These are phyloP conservation scores for Meyerozyma smithsonii DNA, from an alignment of 1,139 yeast species.

Conservation along the genomic window DNA sequence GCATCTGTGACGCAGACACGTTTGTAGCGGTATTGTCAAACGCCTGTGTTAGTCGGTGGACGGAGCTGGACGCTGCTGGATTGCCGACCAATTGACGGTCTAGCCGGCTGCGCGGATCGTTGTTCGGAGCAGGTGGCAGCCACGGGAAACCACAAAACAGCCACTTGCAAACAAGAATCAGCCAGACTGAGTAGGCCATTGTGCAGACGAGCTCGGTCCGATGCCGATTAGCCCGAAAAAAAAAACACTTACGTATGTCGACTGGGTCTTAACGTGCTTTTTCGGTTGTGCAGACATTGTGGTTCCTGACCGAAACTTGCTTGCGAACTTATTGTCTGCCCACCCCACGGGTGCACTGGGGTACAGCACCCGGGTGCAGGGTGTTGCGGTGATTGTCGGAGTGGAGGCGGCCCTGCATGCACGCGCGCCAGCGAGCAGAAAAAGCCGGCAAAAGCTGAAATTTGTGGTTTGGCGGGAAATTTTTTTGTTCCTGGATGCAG, in stretches of 20 bases:
- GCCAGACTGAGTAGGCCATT: too few species aligned
- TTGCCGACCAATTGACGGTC: background rate
- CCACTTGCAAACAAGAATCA: too few species aligned
- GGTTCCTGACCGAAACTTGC: background rate
- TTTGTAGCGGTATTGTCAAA: conserved; percentile 94
- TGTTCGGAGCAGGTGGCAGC: too few species aligned
- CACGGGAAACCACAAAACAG: too few species aligned
- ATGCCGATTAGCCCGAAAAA: too few species aligned
- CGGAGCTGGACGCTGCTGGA: background rate
- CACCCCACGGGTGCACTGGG: background rate
- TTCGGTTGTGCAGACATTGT: conserved; percentile 21
- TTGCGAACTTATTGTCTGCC: background rate
- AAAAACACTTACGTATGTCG: conserved; percentile 57
- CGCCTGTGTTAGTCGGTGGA: conserved; percentile 48
- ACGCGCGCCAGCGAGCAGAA: too few species aligned
- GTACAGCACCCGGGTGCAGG: background rate
- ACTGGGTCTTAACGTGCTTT: conserved; percentile 73
- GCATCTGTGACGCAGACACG: conserved; percentile 97
- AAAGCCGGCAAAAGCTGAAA: too few species aligned
- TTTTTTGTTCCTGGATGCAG: background rate
- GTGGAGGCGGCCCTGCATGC: background rate
- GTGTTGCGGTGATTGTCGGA: background rate
- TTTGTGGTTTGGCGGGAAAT: too few species aligned
- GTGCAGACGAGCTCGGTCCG: too few species aligned
- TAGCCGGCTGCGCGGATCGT: too few species aligned